phyloP scores from a whole-genome alignment of 192 early-diverging fungal genomes.

The Radiomyces spectabilis region DNA sequence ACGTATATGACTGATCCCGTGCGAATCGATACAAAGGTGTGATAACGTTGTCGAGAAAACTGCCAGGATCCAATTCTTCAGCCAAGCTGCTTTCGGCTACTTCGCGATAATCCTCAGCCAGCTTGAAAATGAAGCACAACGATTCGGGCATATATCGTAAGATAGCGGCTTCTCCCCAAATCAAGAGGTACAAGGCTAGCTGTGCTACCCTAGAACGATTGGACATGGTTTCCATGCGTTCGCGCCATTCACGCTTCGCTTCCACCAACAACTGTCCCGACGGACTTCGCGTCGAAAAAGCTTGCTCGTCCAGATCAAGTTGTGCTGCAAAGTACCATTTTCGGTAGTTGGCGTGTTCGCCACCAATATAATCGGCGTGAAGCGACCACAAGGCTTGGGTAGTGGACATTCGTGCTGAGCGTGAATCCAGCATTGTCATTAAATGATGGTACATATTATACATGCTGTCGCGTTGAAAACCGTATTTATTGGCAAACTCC shows the following conservation, averaged over 20 bases:
- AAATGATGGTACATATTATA: slow-evolving; percentile 59
- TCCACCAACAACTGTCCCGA: slow-evolving; percentile 21
- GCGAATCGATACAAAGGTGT: slow-evolving; percentile 55
- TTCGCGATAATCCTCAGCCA: slow-evolving; percentile 33
- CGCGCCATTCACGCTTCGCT: slow-evolving; percentile 40
- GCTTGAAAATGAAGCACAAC: slow-evolving; percentile 59
- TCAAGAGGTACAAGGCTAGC: slow-evolving; percentile 50
- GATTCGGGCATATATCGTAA: slow-evolving; percentile 58
- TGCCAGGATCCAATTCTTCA: slow-evolving; percentile 29
- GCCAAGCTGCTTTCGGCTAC: background rate
- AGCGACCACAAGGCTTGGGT: slow-evolving; percentile 51
- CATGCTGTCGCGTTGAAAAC: slow-evolving; percentile 58
- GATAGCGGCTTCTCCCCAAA: slow-evolving; percentile 62
- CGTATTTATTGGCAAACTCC: slow-evolving; percentile 46
- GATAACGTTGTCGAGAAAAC: slow-evolving; percentile 52
- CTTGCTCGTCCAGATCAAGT: slow-evolving; percentile 40
- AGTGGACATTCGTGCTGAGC: slow-evolving; percentile 58
- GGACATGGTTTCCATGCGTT: slow-evolving; percentile 50
- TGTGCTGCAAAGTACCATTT: slow-evolving; percentile 64
- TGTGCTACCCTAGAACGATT: slow-evolving; percentile 51
- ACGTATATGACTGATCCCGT: slow-evolving; percentile 54
- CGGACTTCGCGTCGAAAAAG: background rate
- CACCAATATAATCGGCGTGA: slow-evolving; percentile 61
- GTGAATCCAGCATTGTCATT: slow-evolving; percentile 59
- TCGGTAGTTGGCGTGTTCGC: slow-evolving; percentile 60